Evolutionary conservation across 257 asterid species (phyloP).

Genomic region (Nicotiana obtusifolia): DNA sequence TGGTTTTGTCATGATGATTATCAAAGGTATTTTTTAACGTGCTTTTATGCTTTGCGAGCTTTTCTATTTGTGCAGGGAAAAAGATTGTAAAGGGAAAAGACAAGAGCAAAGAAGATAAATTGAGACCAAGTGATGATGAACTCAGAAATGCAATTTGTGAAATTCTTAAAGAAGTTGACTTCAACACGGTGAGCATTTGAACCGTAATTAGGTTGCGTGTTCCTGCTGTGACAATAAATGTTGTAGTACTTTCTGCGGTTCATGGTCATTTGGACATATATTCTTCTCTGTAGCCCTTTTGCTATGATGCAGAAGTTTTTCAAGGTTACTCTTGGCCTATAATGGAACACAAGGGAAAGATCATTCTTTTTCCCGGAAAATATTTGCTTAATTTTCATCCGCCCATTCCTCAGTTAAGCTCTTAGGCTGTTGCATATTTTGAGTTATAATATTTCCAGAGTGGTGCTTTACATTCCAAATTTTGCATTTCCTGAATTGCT

Average conservation of each 20-base stretch:
- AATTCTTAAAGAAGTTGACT: constrained; percentile 38
- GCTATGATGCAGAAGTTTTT: not conserved
- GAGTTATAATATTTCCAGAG: not conserved
- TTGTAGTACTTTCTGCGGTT: not conserved
- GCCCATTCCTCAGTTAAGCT: too few species aligned
- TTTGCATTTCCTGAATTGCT: not conserved
- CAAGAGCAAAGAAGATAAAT: constrained; percentile 22
- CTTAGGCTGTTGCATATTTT: not conserved
- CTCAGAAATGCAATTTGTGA: constrained; percentile 35
- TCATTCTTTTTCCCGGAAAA: too few species aligned
- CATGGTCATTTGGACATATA: not conserved
- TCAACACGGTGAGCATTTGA: constrained; percentile 40
- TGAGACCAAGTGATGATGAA: constrained; percentile 32
- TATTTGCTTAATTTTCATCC: too few species aligned
- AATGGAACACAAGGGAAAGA: too few species aligned
- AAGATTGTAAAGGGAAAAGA: constrained; percentile 34
- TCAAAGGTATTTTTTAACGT: not conserved
- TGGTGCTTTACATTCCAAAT: not conserved
- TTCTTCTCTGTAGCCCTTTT: not conserved
- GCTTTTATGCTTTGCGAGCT: not conserved
- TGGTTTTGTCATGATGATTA: not conserved
- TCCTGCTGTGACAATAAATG: not conserved
- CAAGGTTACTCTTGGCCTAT: too few species aligned
- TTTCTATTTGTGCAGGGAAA: constrained; percentile 30
- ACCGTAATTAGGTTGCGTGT: not conserved